A percentile compares a stretch with the other conserved stretches of the same genome.
Evolutionary conservation across 768 basidiomycete species (phyloP).

Genomic region (Pleurotus platypus): DNA sequence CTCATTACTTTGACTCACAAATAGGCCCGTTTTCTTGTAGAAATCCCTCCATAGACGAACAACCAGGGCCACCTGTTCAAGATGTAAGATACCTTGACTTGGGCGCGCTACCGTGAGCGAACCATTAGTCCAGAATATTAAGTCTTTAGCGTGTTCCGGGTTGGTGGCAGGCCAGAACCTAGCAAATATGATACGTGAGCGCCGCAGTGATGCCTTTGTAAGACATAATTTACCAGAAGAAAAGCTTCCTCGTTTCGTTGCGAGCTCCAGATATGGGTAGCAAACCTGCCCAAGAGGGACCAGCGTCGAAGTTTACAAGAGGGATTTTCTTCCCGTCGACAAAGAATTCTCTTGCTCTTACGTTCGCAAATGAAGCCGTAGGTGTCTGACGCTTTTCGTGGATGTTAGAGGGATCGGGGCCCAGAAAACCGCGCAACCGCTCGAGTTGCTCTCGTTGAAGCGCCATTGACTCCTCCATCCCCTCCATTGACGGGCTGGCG

Average conservation of each 20-base stretch:
- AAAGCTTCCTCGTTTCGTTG: conserved; percentile 60
- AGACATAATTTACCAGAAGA: conserved; percentile 31
- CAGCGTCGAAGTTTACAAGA: conserved; percentile 61
- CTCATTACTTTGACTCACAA: conserved; percentile 28
- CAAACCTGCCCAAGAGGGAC: conserved; percentile 66
- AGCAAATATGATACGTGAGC: conserved; percentile 21
- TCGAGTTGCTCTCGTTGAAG: conserved; percentile 46
- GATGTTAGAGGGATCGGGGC: conserved; percentile 17
- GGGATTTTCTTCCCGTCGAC: conserved; percentile 46
- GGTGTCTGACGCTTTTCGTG: conserved; percentile 28
- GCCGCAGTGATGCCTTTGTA: too few relatives aligned
- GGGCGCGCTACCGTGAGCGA: not conserved
- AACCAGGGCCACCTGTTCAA: conserved; percentile 59
- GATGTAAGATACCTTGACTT: conserved; percentile 25
- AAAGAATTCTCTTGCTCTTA: conserved; percentile 47
- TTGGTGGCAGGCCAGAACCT: conserved; percentile 75
- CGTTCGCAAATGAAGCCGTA: conserved; percentile 49
- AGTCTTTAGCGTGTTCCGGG: conserved; percentile 51
- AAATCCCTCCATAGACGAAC: conserved; percentile 63
- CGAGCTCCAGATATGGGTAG: conserved; percentile 57
- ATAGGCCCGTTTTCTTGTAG: conserved; percentile 66
- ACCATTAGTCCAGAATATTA: conserved; percentile 63
- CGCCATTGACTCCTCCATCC: conserved; percentile 37
- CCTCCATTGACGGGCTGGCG: conserved; percentile 24
- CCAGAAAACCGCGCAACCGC: conserved; percentile 35